These are phyloP conservation scores for Pyricularia sp. DNA, from an alignment of 2,329 filamentous ascomycete species.

Conservation along the genomic window DNA sequence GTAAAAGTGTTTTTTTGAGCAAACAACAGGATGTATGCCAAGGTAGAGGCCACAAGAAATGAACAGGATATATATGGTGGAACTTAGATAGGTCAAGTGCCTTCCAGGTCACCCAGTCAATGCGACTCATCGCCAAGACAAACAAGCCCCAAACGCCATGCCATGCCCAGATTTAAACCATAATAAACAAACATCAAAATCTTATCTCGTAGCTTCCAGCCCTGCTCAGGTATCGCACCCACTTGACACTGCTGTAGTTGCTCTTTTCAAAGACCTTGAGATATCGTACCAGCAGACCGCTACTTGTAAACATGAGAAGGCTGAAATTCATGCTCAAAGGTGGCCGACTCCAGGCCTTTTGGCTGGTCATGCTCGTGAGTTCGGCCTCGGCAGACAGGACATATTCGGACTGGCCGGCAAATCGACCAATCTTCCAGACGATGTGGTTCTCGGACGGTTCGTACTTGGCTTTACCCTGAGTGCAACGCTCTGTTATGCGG, in stretches of 20 bases:
- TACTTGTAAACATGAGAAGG: conserved; percentile 95
- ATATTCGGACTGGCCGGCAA: conserved; percentile 94
- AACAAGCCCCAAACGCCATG: conserved; percentile 1
- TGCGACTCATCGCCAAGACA: neutral
- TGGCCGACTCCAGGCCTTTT: conserved; percentile 91
- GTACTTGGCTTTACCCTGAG: conserved; percentile 95
- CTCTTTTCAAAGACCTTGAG: conserved; percentile 99
- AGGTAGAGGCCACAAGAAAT: neutral
- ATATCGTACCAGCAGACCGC: conserved; percentile 81
- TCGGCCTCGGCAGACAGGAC: conserved; percentile 89
- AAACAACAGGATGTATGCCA: neutral
- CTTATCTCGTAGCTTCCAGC: conserved; percentile 96
- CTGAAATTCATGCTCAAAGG: conserved; percentile 87
- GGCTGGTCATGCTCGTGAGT: conserved; percentile 92
- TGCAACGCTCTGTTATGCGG: conserved; percentile 81
- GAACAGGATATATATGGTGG: neutral
- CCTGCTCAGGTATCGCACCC: conserved; percentile 98
- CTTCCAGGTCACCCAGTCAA: neutral
- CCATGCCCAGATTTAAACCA: conserved; percentile 1
- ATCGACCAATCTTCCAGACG: conserved; percentile 97
- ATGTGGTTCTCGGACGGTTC: conserved; percentile 97
- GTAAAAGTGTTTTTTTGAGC: neutral
- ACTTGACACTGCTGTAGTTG: conserved; percentile 97
- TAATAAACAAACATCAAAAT: conserved; percentile 25
- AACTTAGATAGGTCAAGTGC: neutral